Evolutionary conservation across 2,329 filamentous ascomycete species (phyloP).

Genomic region (Macrophomina phaseolina): DNA sequence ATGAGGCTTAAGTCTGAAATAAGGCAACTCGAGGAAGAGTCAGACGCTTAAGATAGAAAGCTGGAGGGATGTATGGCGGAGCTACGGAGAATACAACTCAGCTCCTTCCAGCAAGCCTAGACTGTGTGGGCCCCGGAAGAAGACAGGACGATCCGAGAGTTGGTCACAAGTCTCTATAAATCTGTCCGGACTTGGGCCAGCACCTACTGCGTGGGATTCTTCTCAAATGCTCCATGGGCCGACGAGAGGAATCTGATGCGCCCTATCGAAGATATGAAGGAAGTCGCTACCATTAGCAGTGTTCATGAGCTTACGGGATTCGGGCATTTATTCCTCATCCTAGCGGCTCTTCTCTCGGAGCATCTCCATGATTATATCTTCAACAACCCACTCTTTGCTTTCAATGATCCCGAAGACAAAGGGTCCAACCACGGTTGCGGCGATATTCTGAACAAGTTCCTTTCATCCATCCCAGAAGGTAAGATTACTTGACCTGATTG

Average conservation of each 20-base stretch:
- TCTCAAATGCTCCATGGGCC: background rate
- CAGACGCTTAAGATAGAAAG: background rate
- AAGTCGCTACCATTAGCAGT: background rate
- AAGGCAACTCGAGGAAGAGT: background rate
- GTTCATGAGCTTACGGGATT: background rate
- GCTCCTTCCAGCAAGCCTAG: background rate
- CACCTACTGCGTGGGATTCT: background rate
- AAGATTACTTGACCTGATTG: background rate
- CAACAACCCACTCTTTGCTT: background rate
- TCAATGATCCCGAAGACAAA: background rate
- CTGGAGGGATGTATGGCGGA: background rate
- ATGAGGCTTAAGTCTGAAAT: background rate
- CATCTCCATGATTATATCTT: slow-evolving; percentile 1
- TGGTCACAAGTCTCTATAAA: background rate
- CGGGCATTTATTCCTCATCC: slow-evolving; percentile 19
- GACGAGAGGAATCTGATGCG: background rate
- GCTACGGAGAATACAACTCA: background rate
- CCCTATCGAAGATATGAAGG: background rate
- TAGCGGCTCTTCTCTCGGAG: slow-evolving; percentile 2
- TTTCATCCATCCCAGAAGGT: background rate
- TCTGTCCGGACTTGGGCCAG: slow-evolving; percentile 1
- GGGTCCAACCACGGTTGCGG: no score
- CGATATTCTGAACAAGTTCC: background rate
- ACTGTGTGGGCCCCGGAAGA: background rate
- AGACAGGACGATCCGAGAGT: background rate